Conservation (phyloP, 129 eudicot genomes). For the Tagetes patula region DNA sequence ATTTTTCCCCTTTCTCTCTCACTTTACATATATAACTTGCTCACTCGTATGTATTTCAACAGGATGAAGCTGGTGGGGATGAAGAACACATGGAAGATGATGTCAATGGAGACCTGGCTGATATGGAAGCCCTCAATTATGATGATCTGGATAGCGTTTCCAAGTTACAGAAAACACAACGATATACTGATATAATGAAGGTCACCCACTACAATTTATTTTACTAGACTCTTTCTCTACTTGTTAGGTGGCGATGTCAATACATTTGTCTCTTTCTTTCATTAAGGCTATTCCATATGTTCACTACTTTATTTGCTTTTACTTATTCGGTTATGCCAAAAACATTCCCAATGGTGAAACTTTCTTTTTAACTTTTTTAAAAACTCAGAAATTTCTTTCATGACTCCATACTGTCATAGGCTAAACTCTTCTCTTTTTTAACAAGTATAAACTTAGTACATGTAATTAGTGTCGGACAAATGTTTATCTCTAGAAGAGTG, state of each 20-base stretch:
- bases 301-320: background rate
- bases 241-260: background rate
- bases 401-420: background rate
- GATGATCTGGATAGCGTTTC: conserved; percentile 86
- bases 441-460: no score
- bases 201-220: conserved; percentile 39
- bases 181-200: conserved; percentile 78
- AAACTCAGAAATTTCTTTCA: background rate
- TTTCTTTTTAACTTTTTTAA: background rate
- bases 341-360: background rate
- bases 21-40: background rate
- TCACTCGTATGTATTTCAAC: background rate
- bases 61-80: conserved; percentile 60
- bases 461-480: no score
- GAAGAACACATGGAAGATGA: conserved; percentile 80
- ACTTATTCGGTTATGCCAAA: background rate
- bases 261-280: background rate
- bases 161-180: conserved; percentile 70
- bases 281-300: background rate
- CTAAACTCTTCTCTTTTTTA: background rate
- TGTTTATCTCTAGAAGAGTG: no score
- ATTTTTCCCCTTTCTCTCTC: background rate
- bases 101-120: conserved; percentile 71
- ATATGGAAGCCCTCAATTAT: conserved; percentile 72
- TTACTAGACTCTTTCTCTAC: background rate